These are phyloP conservation scores for Solanum pennellii DNA, from an alignment of 257 asterid genomes.

Conservation along the genomic window DNA sequence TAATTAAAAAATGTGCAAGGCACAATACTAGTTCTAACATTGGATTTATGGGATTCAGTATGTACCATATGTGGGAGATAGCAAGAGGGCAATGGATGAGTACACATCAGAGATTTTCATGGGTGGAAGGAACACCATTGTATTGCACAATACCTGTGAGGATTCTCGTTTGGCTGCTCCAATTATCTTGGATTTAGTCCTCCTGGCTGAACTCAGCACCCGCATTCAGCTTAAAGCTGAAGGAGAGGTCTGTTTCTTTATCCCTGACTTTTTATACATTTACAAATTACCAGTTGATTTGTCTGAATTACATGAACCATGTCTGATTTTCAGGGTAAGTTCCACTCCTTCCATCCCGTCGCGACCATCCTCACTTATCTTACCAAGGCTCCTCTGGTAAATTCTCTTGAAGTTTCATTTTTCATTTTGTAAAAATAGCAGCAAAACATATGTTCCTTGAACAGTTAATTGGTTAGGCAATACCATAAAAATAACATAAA, in stretches of 20 bases:
- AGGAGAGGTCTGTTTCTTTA: too few relatives aligned
- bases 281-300: background rate
- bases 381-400: slow-evolving; percentile 95
- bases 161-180: slow-evolving; percentile 99
- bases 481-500: too few relatives aligned
- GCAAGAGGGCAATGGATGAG: slow-evolving; percentile 99
- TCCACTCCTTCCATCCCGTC: slow-evolving; percentile 94
- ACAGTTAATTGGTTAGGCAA: background rate
- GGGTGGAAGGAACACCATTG: slow-evolving; percentile 94
- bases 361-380: slow-evolving; percentile 96
- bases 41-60: slow-evolving; percentile 29
- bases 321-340: slow-evolving; percentile 49
- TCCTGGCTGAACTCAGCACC: slow-evolving; percentile 88
- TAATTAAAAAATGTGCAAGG: background rate
- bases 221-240: slow-evolving; percentile 83
- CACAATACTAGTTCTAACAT: background rate
- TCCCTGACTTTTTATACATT: background rate
- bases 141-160: slow-evolving; percentile 91
- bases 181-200: slow-evolving; percentile 90
- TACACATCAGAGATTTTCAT: slow-evolving; percentile 98
- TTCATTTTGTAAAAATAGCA: background rate
- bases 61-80: slow-evolving; percentile 95
- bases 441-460: too few relatives aligned
- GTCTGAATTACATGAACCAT: background rate
- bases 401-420: background rate